A percentile compares a stretch with the other conserved stretches of the same genome.
Evolutionary conservation across 1,284 basidiomycete genomes (phyloP).

Genomic region (Malassezia vespertilionis): DNA sequence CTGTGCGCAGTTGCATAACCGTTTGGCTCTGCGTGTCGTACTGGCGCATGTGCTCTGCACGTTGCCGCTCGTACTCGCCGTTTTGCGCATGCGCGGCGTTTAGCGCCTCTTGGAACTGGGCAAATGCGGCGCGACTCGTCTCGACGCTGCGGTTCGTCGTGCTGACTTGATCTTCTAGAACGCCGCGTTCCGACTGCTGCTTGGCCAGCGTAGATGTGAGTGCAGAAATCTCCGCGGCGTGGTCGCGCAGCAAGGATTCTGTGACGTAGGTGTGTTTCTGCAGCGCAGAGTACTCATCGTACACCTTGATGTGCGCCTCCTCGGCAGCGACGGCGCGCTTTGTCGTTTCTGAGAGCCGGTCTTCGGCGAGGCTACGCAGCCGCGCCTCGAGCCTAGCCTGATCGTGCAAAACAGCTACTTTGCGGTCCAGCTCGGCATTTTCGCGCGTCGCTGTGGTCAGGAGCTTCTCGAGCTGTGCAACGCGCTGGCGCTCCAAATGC

Average conservation of each 20-base stretch:
- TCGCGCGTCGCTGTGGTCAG: constrained; percentile 63
- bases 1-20: constrained; percentile 62
- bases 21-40: constrained; percentile 50
- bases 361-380: constrained; percentile 63
- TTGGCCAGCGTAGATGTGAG: constrained; percentile 67
- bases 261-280: constrained; percentile 58
- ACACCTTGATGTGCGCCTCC: constrained; percentile 61
- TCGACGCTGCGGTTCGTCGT: constrained; percentile 55
- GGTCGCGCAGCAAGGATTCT: constrained; percentile 66
- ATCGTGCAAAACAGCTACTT: constrained; percentile 50
- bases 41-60: constrained; percentile 48
- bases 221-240: constrained; percentile 62
- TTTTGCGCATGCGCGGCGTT: constrained; percentile 65
- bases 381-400: constrained; percentile 55
- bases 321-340: constrained; percentile 74
- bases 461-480: constrained; percentile 68
- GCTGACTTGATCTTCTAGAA: constrained; percentile 60
- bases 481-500: constrained; percentile 69
- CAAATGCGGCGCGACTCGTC: constrained; percentile 72
- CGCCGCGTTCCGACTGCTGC: constrained; percentile 66
- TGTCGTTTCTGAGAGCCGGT: constrained; percentile 65
- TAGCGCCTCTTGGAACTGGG: constrained; percentile 70
- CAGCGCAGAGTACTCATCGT: constrained; percentile 63
- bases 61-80: constrained; percentile 67
- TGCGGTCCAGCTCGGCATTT: constrained; percentile 62